Base-by-base conservation (phyloP, 2,329 filamentous ascomycete species). In the Dendrostoma leiphaemia region DNA sequence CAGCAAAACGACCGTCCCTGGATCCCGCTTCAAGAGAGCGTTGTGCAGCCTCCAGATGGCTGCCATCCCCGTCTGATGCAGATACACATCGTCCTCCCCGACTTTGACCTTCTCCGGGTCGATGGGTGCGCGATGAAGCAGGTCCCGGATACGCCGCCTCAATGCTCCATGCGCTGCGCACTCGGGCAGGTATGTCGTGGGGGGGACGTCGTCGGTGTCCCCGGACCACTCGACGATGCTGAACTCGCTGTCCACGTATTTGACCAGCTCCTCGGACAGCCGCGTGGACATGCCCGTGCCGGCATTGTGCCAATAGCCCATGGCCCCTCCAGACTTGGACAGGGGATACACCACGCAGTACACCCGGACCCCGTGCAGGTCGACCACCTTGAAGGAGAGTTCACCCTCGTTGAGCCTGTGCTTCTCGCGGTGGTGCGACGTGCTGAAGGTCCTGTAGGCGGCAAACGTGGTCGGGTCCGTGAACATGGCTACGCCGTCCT, bases 11-110 rank as follows among this genome's bases (percentile, higher is more conserved):
- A 72, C 67, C 31, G 67, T 69, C 3, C 68, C 63, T 0, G 68
- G 64, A 2, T 70, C 67, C 28, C 69, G 60, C 24, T 64, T 60
- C 2, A 67, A 56, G 9, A 81, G 61, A 2, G 69, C 65, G 37
- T 68, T 67, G 32, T 75, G 75, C 2, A 71, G 57, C 23, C 72
- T 65, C 51, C 74, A 78, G 10, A 84, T 74, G 24, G 74, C 71
- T 0, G 74, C 74, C 80, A 84, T 84, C 24, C 81, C 81, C 0
- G 77, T 77, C 5, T 74, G 73, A 60, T 78, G 83, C 19, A 84
- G 67, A 47, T 72, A 81, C 1, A 84, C 73, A 56, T 84, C 79
- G 3, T 68, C 67, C 4, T 59, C 52, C 1, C n/a, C 51, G 1
- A 69, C 63, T 45, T 59, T 60, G 47, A 60, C 51, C n/a, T 63